Percentiles rank a stretch among this genome's conserved stretches.
Conservation (phyloP, 1,284 basidiomycete genomes). For the Cutaneotrichosporon dermatis region DNA sequence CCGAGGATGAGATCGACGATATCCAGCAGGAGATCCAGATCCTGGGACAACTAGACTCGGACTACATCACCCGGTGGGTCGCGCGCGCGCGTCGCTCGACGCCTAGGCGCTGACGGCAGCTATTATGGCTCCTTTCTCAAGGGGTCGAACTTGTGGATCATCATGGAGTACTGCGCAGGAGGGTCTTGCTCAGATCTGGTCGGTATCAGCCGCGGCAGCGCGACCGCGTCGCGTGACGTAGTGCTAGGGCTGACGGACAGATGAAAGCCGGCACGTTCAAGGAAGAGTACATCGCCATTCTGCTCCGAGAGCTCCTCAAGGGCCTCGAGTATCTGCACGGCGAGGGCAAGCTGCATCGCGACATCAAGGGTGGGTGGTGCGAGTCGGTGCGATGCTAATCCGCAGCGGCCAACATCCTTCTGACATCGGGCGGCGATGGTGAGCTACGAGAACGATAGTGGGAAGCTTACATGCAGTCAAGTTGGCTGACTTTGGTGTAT, state of each 20-base stretch:
- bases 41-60: constrained; percentile 92
- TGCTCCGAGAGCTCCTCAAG: constrained; percentile 82
- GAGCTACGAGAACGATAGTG: neutral
- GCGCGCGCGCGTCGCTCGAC: neutral
- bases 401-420: constrained; percentile 85
- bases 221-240: neutral
- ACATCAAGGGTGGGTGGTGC: constrained; percentile 78
- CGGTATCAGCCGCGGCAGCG: neutral
- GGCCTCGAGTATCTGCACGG: constrained; percentile 90
- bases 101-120: constrained; percentile 48
- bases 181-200: constrained; percentile 55
- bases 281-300: constrained; percentile 98
- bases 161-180: constrained; percentile 84
- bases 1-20: constrained; percentile 99
- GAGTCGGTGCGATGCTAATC: no score
- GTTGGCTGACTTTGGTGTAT: constrained; percentile 97
- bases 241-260: constrained; percentile 49
- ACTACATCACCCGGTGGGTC: constrained; percentile 85
- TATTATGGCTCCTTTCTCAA: constrained; percentile 95
- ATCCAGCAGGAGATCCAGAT: constrained; percentile 99
- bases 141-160: constrained; percentile 94
- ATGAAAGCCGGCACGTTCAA: constrained; percentile 97
- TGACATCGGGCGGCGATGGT: constrained; percentile 79
- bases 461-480: constrained; percentile 57
- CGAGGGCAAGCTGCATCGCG: constrained; percentile 94